A percentile compares a stretch with the other conserved stretches of the same genome.
phyloP scores from a whole-genome alignment of 2,329 filamentous ascomycete genomes.

The Trichoderma simmonsii region DNA sequence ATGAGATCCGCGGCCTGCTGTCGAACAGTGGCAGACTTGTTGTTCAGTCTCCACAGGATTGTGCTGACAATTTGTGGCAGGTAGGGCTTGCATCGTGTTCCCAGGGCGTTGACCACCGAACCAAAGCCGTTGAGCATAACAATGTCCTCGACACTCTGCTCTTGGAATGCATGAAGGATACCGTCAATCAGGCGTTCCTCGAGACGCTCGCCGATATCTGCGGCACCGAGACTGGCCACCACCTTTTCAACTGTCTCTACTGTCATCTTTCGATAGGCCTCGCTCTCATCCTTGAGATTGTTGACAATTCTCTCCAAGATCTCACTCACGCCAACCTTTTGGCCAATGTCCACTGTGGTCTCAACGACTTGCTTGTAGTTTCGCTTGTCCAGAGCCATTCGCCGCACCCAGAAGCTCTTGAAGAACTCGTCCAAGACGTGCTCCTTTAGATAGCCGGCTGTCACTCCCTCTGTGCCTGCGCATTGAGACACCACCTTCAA shows the following conservation, averaged over 20 bases:
- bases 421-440: constrained; percentile 95
- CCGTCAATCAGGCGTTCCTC: constrained; percentile 95
- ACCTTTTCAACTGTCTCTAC: constrained; percentile 97
- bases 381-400: constrained; percentile 95
- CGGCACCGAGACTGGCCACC: constrained; percentile 85
- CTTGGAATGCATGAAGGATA: constrained; percentile 93
- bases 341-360: constrained; percentile 92
- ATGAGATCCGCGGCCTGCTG: constrained; percentile 97
- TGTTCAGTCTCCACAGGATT: constrained; percentile 94
- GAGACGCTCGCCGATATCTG: constrained; percentile 86
- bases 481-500: constrained; percentile 97
- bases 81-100: constrained; percentile 91
- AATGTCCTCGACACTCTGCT: constrained; percentile 94
- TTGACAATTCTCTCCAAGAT: constrained; percentile 90
- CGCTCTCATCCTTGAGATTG: constrained; percentile 97
- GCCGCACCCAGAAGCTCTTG: constrained; percentile 96
- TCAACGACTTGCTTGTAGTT: constrained; percentile 98
- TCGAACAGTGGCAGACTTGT: constrained; percentile 93
- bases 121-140: constrained; percentile 97
- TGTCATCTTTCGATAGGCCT: constrained; percentile 98
- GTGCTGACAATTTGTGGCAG: constrained; percentile 95
- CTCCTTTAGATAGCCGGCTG: constrained; percentile 90
- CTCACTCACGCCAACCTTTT: constrained; percentile 96
- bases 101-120: constrained; percentile 92
- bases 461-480: constrained; percentile 90